Conservation (phyloP, 2,329 filamentous ascomycete genomes). For the Stagonosporopsis rhizophila region DNA sequence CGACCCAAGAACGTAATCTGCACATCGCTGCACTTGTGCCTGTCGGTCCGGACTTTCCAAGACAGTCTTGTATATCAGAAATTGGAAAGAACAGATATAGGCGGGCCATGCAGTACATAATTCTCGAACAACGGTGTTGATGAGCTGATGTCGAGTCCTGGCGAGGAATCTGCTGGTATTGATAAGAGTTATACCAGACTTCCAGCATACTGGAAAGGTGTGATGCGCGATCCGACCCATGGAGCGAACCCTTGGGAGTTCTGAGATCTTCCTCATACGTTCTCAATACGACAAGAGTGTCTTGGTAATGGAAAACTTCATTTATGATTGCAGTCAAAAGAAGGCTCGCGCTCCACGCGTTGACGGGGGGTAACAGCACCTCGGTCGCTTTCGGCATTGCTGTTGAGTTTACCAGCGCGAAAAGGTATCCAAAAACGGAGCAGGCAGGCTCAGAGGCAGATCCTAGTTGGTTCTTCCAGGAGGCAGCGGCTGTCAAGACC, state of each 20-base stretch:
- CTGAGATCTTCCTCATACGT: neutral
- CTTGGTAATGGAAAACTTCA: slow-evolving; percentile 11
- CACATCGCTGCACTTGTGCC: slow-evolving; percentile 2
- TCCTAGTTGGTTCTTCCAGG: slow-evolving; percentile 12
- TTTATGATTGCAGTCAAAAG: slow-evolving; percentile 6
- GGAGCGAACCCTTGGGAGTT: neutral
- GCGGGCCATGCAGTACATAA: slow-evolving; percentile 3
- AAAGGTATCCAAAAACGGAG: slow-evolving; percentile 5
- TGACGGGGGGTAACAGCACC: neutral
- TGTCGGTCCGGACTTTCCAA: slow-evolving; percentile 8
- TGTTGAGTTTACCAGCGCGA: neutral
- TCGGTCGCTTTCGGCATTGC: neutral
- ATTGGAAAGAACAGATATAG: slow-evolving; percentile 4
- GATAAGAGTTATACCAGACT: neutral
- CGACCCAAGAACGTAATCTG: neutral
- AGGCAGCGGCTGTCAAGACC: neutral
- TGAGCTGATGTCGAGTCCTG: neutral
- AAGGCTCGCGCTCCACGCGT: slow-evolving; percentile 13
- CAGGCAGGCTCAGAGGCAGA: slow-evolving; percentile 15
- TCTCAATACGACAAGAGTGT: slow-evolving; percentile 2
- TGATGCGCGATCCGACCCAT: neutral
- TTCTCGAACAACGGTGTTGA: slow-evolving; percentile 1
- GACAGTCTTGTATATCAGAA: slow-evolving; percentile 14
- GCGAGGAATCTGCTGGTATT: neutral
- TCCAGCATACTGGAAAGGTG: neutral